These are phyloP conservation scores for Lactarius trivialis DNA, from an alignment of 768 basidiomycete genomes.

Conservation along the genomic window DNA sequence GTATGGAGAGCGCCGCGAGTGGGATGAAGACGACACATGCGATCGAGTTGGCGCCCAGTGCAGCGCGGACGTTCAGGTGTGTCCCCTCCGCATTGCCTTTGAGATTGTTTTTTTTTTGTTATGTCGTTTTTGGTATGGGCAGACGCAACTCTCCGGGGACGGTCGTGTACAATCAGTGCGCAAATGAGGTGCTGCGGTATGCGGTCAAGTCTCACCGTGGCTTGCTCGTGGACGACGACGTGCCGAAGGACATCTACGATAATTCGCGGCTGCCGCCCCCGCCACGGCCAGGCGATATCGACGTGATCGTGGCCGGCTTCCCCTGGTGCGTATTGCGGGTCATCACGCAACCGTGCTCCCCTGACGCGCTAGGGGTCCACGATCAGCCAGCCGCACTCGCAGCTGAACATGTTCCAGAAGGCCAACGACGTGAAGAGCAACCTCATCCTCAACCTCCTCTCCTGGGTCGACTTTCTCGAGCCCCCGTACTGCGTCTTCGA, in stretches of 20 bases:
- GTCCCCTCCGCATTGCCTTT: conserved; percentile 15
- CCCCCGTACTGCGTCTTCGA: conserved; percentile 44
- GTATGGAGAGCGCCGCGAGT: conserved; percentile 44
- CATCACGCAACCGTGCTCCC: no score
- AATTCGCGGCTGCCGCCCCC: conserved; percentile 37
- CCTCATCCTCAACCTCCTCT: conserved; percentile 52
- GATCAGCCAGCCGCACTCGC: conserved; percentile 65
- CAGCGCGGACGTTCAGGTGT: conserved; percentile 58
- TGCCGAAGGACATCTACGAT: conserved; percentile 37
- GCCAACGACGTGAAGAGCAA: conserved; percentile 64
- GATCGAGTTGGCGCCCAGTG: conserved; percentile 70
- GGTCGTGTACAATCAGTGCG: conserved; percentile 63
- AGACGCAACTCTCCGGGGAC: conserved; percentile 50
- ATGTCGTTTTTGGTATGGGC: conserved; percentile 5
- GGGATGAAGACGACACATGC: conserved; percentile 57
- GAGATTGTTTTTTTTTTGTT: conserved; percentile 1
- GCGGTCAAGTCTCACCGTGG: conserved; percentile 47
- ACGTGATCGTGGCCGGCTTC: conserved; percentile 63
- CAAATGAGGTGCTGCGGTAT: conserved; percentile 54
- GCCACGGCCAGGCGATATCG: conserved; percentile 47
- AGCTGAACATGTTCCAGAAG: conserved; percentile 62
- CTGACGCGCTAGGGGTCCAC: neutral
- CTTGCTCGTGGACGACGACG: conserved; percentile 26
- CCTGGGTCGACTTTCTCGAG: conserved; percentile 37
- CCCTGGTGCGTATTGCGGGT: conserved; percentile 50